These are phyloP conservation scores for Diplocarpon mali DNA, from an alignment of 2,329 filamentous ascomycete species.

Conservation along the genomic window DNA sequence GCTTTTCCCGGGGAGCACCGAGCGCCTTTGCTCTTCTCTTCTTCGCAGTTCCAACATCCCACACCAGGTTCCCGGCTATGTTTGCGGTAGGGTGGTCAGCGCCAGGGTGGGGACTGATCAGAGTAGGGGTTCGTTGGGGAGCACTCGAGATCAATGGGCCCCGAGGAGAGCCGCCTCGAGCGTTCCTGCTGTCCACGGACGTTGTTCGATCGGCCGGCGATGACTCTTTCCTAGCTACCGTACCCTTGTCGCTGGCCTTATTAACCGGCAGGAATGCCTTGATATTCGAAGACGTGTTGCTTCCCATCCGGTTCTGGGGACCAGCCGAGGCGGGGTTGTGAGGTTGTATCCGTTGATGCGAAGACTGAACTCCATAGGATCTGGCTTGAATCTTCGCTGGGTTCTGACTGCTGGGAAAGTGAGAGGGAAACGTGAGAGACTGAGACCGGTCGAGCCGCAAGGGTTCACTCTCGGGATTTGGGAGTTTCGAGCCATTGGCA, in stretches of 20 bases:
- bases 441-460: slow-evolving; percentile 3
- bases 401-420: background rate
- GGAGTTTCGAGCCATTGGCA: background rate
- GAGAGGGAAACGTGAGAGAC: background rate
- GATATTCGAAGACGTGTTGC: slow-evolving; percentile 6
- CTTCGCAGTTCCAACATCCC: background rate
- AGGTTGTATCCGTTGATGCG: background rate
- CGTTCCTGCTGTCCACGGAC: background rate
- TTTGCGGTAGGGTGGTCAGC: background rate
- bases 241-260: slow-evolving; percentile 6
- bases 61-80: background rate
- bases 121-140: background rate
- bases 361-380: background rate
- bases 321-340: background rate
- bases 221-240: background rate
- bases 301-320: background rate
- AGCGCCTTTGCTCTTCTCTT: slow-evolving; percentile 4
- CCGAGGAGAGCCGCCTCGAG: background rate
- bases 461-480: slow-evolving; percentile 7
- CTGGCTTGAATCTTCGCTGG: slow-evolving; percentile 1
- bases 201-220: background rate
- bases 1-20: background rate
- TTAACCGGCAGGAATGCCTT: slow-evolving; percentile 18
- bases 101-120: slow-evolving; percentile 1
- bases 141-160: background rate